Evolutionary conservation across 202 grass and related monocot genomes (phyloP), one percentile per base, ranked within the genome.

Genomic region (Brachypodium distachyon): DNA sequence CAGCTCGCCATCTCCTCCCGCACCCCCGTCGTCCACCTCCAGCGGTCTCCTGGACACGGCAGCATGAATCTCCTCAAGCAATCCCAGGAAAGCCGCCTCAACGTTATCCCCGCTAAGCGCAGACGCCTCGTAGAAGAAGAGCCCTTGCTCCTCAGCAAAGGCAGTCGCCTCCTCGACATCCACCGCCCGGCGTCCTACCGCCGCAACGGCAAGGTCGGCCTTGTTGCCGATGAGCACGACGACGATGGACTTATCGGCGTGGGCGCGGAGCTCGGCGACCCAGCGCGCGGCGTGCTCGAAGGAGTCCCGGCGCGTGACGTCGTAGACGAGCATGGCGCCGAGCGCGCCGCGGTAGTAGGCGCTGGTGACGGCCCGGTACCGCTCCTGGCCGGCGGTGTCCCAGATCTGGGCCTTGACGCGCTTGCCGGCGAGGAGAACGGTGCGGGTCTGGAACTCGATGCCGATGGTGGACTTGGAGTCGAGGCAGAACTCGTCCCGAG

Each of bases 381-480:
- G 64, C 73, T 90, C 84, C 61, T 90, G 84, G 0, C 90, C 87
- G 4, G 90, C 90, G 12, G 84, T 90, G 73, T 90, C 84, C 90
- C 87, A 90, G 55, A 93, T 90, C 77, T 90, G 90, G 1, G 84
- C 87, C 55, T 87, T 87, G 73, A 90, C 51, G 21, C 73, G 84
- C 32, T 86, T 85, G 0, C 90, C 34, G 13, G 18, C 64, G 47
- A 97, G 55, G 31, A 58, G 70, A 18, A 93, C 70, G n/a, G 90
- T 91, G 37, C 88, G 81, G 7, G 90, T 91, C 70, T 93, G 93
- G 90, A 97, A 97, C 90, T 91, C 86, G 40, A 97, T 92, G 14
- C 93, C 93, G 57, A 97, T 93, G 54, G 90, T 97, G 47, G 93
- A 77, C 69, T 97, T 93, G 60, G 90, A 93, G 76, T 97, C 88